Base-by-base conservation (phyloP, 2,329 filamentous ascomycete genomes). In the Penicillium sp. region DNA sequence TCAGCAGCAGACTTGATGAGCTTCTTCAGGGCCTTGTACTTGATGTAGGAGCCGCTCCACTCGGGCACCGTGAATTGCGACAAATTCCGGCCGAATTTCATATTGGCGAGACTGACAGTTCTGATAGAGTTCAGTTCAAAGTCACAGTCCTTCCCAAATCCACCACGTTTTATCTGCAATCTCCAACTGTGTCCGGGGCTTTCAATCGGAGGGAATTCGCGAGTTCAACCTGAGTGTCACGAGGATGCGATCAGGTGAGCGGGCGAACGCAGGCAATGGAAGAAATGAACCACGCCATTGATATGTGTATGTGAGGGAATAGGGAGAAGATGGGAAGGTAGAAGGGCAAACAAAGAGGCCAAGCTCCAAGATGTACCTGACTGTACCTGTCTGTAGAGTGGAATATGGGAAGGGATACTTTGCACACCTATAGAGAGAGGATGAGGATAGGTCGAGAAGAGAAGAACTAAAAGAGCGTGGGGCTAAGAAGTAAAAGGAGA, bases 1-100 rank as follows among this genome's bases (percentile, higher is more conserved):
- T 85, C 82, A 34, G 89, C 87, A 13, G 87, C 84, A 66, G 77
- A 76, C 70, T 96, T 97, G 77, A 99, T 92, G 61, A 97, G 84
- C 79, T 94, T 96, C 81, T 99, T 99, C 66, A 97, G 66, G 9
- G 72, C 71, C 60, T 80, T 82, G 68, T 80, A 80, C 55, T 76
- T 77, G 64, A 82, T 80, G 66, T 80, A 81, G 29, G 70, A 72
- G 39, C 74, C 68, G 54, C 77, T 74, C 78, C 78, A 80, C 67
- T 80, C 78, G 13, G 78, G 78, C 29, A 80, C 78, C 53, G 79
- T 76, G 57, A 79, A 79, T 54, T 77, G 73, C 16, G 77, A 65
- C 44, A 80, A 65, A 63, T 79, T 79, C 56, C 76, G 75, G 31
- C 78, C 77, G 64, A 80, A 80, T 65, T 80, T 80, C 78, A 80